Conservation (phyloP, 441 rosid genomes). For the Adansonia grandidieri region DNA sequence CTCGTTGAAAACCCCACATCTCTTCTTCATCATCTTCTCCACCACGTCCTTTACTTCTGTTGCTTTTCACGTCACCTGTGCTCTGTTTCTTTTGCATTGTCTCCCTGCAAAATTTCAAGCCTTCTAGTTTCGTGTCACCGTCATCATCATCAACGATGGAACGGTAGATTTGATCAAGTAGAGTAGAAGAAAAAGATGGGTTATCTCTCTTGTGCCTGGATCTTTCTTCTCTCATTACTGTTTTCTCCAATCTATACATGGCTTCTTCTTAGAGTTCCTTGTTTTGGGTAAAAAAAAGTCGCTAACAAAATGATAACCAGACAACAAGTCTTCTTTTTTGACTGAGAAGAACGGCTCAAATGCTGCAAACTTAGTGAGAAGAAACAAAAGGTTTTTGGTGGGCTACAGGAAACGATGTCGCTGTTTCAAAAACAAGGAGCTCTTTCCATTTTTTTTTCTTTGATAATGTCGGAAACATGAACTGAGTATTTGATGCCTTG, state of each 20-base stretch:
- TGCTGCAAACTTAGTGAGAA: slow-evolving; percentile 7
- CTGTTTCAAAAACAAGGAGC: too few species aligned
- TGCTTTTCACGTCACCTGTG: slow-evolving; percentile 25
- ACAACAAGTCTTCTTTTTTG: slow-evolving; percentile 10
- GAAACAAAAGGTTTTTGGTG: background rate
- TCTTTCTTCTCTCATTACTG: slow-evolving; percentile 37
- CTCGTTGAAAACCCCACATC: slow-evolving; percentile 35
- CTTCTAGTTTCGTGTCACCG: slow-evolving; percentile 36
- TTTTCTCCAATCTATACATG: slow-evolving; percentile 49
- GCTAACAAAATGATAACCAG: slow-evolving; percentile 2
- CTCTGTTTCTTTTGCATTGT: slow-evolving; percentile 47
- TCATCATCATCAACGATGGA: slow-evolving; percentile 57
- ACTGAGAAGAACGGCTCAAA: slow-evolving; percentile 19
- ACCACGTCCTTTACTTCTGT: background rate
- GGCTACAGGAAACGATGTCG: background rate
- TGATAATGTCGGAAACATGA: background rate
- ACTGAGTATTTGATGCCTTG: background rate
- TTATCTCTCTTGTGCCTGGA: slow-evolving; percentile 33
- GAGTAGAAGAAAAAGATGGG: slow-evolving; percentile 89
- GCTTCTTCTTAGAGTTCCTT: background rate
- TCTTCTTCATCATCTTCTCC: slow-evolving; percentile 18
- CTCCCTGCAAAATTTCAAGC: slow-evolving; percentile 36
- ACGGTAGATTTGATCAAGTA: slow-evolving; percentile 89
- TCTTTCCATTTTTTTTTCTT: background rate
- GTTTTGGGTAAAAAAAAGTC: background rate